Evolutionary conservation across 2,329 filamentous ascomycete genomes (phyloP).

Genomic region (Cytospora mali): DNA sequence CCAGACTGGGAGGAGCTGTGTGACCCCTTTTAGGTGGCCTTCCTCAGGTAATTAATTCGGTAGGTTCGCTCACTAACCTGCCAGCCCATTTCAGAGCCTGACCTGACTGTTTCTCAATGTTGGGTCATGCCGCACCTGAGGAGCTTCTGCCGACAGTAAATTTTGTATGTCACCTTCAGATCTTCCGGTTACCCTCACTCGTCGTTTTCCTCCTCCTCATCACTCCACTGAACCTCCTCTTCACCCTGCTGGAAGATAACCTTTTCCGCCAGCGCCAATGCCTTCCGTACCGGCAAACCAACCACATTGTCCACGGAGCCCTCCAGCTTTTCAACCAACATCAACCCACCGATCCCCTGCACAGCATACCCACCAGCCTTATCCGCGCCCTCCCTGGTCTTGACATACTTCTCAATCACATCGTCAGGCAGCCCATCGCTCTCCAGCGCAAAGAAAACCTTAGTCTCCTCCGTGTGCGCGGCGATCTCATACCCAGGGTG

Average conservation of each 20-base stretch:
- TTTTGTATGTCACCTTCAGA: background rate
- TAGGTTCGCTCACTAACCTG: background rate
- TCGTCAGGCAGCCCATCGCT: constrained; percentile 69
- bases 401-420: constrained; percentile 76
- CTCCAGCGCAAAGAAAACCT: constrained; percentile 79
- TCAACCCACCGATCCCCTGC: constrained; percentile 82
- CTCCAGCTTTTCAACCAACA: constrained; percentile 86
- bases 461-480: constrained; percentile 84
- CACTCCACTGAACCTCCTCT: constrained; percentile 55
- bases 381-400: constrained; percentile 87
- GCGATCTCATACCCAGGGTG: constrained; percentile 86
- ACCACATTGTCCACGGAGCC: constrained; percentile 94
- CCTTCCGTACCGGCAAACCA: constrained; percentile 79
- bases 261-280: constrained; percentile 81
- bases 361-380: constrained; percentile 97
- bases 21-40: no score
- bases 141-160: background rate
- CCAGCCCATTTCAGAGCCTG: background rate
- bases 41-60: no score
- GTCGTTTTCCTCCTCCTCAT: constrained; percentile 33
- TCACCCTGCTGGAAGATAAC: constrained; percentile 77
- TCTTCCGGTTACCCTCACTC: background rate
- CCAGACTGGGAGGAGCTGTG: background rate
- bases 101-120: background rate
- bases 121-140: background rate